Conservation (phyloP, 768 basidiomycete species). For the Megacollybia marginata region DNA sequence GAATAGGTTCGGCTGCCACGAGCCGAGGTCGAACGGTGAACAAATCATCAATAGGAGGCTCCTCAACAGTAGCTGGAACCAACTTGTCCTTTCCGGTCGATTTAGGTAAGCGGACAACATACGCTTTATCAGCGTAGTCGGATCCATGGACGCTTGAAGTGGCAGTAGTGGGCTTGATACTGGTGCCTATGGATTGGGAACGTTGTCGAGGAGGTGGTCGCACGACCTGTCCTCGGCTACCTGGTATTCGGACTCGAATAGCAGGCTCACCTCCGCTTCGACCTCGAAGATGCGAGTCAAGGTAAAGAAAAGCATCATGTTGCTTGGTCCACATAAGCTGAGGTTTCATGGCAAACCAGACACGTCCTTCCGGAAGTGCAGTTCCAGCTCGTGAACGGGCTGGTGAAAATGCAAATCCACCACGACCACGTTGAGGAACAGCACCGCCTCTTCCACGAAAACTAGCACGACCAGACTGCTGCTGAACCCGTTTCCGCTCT, state of each 20-base stretch:
- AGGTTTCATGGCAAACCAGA: constrained; percentile 71
- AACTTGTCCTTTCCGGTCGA: constrained; percentile 28
- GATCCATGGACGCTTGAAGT: constrained; percentile 17
- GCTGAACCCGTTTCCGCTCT: constrained; percentile 36
- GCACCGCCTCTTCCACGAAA: constrained; percentile 41
- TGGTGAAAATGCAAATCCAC: constrained; percentile 28
- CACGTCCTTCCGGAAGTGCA: constrained; percentile 31
- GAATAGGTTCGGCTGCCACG: constrained; percentile 28
- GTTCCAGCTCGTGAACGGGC: constrained; percentile 22
- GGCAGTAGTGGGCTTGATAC: constrained; percentile 5
- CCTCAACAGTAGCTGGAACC: constrained; percentile 16
- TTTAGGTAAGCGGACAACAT: constrained; percentile 52
- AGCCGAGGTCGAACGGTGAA: constrained; percentile 51
- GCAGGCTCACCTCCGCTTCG: constrained; percentile 47
- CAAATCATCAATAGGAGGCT: constrained; percentile 43
- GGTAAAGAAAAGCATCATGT: constrained; percentile 66
- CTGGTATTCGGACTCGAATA: constrained; percentile 61
- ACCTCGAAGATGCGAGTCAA: constrained; percentile 50
- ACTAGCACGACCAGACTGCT: constrained; percentile 22
- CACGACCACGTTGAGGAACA: constrained; percentile 37
- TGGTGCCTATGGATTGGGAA: constrained; percentile 10
- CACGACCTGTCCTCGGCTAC: constrained; percentile 33
- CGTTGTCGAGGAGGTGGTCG: constrained; percentile 23
- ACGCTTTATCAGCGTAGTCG: constrained; percentile 37
- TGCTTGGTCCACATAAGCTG: constrained; percentile 83